Evolutionary conservation across 768 basidiomycete species (phyloP), one percentile per base, ranked within the genome.

Genomic region (Pisolithus orientalis): DNA sequence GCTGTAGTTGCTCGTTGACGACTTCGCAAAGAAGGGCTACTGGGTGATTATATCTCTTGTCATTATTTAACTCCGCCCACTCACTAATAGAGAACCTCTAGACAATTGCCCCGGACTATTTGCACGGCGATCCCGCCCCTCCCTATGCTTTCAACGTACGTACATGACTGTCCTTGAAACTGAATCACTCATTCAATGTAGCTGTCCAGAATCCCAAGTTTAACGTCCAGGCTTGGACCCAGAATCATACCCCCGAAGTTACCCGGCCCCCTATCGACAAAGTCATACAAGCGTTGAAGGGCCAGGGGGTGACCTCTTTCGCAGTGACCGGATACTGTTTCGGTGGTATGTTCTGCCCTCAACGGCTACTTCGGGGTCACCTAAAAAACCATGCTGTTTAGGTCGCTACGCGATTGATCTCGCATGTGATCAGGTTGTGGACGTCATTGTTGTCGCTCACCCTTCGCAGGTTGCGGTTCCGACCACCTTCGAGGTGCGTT

Each of bases 251-350:
- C 5, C 55, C 62, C 13, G 69, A 66, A 5, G 50, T 52, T 1
- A 72, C 70, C 28, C 63, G 67, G 11, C 67, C 72, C 0, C 39
- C 53, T 17, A 49, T 77, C 38, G 70, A 77, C 61, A 62, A 51
- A 4, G 70, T 76, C 40, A 62, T 75, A 32, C 64, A 55, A 1
- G 68, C 65, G 4, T 68, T 78, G 38, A 70, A 68, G 53, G 69
- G 53, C 25, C 40, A 71, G 44, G 72, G 75, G 34, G 67, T 79
- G 14, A 68, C 65, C 3, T 54, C 59, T 16, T 69, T 78, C 51
- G 74, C 63, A 0, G 71, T 72, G 7, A 71, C 68, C 0, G 74
- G 75, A 1, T 76, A 72, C 61, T 77, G 76, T 60, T 71, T 71
- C 52, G 72, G 73, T 27, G 75, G 58, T 59, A 31, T 16, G 54